Evolutionary conservation across 306 rosid species (phyloP).

Genomic region (Prosopis cineraria): DNA sequence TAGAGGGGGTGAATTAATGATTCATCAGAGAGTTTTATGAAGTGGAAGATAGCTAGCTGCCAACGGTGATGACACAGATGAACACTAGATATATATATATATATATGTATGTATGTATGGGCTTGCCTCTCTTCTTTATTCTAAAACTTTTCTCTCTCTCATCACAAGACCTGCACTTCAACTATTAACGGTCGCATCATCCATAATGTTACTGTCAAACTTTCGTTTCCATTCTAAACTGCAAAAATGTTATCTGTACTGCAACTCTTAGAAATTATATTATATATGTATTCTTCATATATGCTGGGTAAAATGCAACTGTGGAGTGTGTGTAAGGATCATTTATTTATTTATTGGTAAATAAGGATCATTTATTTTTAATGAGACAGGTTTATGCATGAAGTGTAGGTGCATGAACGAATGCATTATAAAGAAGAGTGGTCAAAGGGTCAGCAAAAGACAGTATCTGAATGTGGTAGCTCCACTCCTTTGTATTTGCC

Average conservation of each 20-base stretch:
- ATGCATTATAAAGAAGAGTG: neutral
- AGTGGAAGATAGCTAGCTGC: neutral
- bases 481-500: neutral
- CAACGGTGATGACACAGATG: neutral
- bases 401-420: neutral
- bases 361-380: too few species aligned
- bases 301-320: too few species aligned
- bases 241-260: neutral
- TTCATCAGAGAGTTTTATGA: neutral
- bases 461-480: neutral
- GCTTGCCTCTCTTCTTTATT: slow-evolving; percentile 55
- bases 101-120: too few species aligned
- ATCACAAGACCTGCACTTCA: neutral
- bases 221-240: neutral
- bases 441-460: neutral
- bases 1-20: neutral
- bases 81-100: slow-evolving; percentile 1
- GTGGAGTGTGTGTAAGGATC: too few species aligned
- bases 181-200: neutral
- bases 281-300: too few species aligned
- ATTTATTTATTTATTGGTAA: too few species aligned
- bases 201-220: neutral
- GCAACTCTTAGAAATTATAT: neutral
- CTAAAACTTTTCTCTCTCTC: slow-evolving; percentile 11
- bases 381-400: too few species aligned